phyloP scores from a whole-genome alignment of 2,329 filamentous ascomycete species.

The Sporothrix mexicana region DNA sequence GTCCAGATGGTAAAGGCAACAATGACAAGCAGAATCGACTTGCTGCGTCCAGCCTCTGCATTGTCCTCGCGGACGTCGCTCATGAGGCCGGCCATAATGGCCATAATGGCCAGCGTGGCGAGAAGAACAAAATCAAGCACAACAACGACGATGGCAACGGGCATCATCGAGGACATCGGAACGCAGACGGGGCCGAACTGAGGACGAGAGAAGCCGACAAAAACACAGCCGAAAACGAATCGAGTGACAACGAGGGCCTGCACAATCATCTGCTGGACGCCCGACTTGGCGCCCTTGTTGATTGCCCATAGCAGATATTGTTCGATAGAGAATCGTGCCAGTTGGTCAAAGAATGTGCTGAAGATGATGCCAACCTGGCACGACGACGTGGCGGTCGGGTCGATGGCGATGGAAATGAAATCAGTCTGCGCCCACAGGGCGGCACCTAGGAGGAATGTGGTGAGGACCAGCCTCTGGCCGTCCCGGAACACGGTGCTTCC shows the following conservation, averaged over 20 bases:
- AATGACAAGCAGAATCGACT: constrained; percentile 51
- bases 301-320: constrained; percentile 61
- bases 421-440: constrained; percentile 60
- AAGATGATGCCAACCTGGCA: constrained; percentile 62
- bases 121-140: constrained; percentile 55
- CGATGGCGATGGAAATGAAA: constrained; percentile 58
- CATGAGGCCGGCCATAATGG: constrained; percentile 48
- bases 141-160: constrained; percentile 54
- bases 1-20: constrained; percentile 59
- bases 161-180: constrained; percentile 52
- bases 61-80: constrained; percentile 44
- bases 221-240: constrained; percentile 59
- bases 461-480: constrained; percentile 69
- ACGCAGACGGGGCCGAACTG: constrained; percentile 60
- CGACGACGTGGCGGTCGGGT: constrained; percentile 49
- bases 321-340: constrained; percentile 59
- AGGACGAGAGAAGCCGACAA: constrained; percentile 60
- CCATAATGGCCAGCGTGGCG: constrained; percentile 49
- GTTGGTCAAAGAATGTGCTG: constrained; percentile 62
- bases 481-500: constrained; percentile 58
- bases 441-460: constrained; percentile 57
- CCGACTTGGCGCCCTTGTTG: constrained; percentile 45
- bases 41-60: constrained; percentile 45
- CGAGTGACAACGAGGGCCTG: constrained; percentile 56
- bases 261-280: constrained; percentile 49